Base-by-base conservation (phyloP, 176 grass and related monocot species). In the Alopecurus myosuroides region DNA sequence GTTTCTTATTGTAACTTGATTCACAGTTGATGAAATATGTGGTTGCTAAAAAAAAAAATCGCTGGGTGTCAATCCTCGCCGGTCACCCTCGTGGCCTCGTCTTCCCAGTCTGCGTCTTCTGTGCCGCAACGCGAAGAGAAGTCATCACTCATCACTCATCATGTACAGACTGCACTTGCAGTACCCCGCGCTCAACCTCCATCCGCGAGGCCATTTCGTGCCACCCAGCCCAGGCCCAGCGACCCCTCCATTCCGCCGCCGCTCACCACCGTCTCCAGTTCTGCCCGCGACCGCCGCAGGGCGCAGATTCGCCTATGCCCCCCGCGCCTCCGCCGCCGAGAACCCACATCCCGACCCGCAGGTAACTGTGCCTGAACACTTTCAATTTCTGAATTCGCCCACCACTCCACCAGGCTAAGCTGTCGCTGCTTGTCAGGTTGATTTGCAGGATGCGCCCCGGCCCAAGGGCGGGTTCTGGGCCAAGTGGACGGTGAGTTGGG, bases 401-500 rank as follows among this genome's bases (percentile, higher is more conserved):
- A 37, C 60, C 42, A 17, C 18, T 52, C 50, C 18, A 52, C 51
- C n/a, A 49, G 66, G 20, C 60, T 11, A 42, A 20, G 9, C 25
- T 12, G 15, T 62, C 40, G 36, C 37, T 15, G 37, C 53, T 75
- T 29, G 67, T 17, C 3, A 33, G 36, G 20, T 63, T 6, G 18
- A 57, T 82, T 62, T 83, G 34, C 57, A 92, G 88, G 90, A 88
- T 44, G 65, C 81, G 62, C 55, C 85, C 3, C 40, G 35, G 34
- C 14, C 41, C 29, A 72, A 81, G 15, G 66, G 50, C n/a, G 53
- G 79, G 7, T 92, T 92, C 60, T 92, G 79, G 83, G 52, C 50
- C 22, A 90, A 86, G 65, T 92, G 88, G 85, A 86, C 74, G 90
- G 85, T 95, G 62, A 90, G 82, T 49, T 67, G 7, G 17, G 19